Base-by-base conservation (phyloP, 768 basidiomycete genomes). In the Leccinum rimulosum region DNA sequence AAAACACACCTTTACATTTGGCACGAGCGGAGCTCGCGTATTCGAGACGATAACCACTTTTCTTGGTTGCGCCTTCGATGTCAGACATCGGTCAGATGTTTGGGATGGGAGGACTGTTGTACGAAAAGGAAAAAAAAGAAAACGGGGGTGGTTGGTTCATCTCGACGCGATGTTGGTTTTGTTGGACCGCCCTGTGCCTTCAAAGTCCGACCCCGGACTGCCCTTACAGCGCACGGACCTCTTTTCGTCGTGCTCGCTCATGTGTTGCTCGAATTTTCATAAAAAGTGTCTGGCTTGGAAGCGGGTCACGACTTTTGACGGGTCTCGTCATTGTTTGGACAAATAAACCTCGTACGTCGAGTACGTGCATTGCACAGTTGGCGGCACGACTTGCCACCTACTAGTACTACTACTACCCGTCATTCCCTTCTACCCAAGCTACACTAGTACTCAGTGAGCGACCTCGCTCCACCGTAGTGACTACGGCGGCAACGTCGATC, bases 31-130 rank as follows among this genome's bases (percentile, higher is more conserved):
- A 85, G 49, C 74, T 60, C 54, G 91, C 85, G 73, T 91, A 91
- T 74, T 93, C 91, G 45, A 93, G 77, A 64, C 91, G 85, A 76
- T 93, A 93, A 61, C 87, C 87, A 51, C 69, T 58, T 56, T 71
- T 74, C 30, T 67, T 74, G 14, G 74, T 58, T 58, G 65, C 30
- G 64, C 73, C 72, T 73, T 73, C 72, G 65, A 62, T 73, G 65
- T 73, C 72, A 64, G 72, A 73, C 72, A 73, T 73, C 68, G 40
- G 31, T 66, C 14, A 64, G 61, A 62, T 61, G 55, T 27, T 56
- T 51, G 51, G 58, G 50, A 58, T 59, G 63, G 60, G 48, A 60
- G 53, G 10, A 10, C 62, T 27, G 48, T 14, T 48, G 47, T 14
- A 9, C 6, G 48, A 25, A 27, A 63, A 61, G 66, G 66, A 64